Evolutionary conservation across 164 flowering plant genomes (phyloP).

Genomic region (Annona squamosa): DNA sequence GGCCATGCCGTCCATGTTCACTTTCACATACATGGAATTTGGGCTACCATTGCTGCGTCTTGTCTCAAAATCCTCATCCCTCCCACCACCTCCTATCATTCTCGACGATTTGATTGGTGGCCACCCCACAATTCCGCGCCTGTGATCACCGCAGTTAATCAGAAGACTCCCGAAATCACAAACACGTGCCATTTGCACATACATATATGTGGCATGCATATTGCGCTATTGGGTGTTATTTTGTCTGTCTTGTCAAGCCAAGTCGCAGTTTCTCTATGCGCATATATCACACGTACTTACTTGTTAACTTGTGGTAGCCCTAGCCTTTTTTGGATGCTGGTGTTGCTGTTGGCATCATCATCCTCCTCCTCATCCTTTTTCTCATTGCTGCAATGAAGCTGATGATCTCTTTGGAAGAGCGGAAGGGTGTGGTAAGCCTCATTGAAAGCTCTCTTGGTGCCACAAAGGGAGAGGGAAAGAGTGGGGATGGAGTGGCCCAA

Average conservation of each 20-base stretch:
- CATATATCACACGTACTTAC: conserved; percentile 10
- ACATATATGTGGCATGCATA: background rate
- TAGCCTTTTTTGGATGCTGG: background rate
- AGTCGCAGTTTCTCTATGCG: background rate
- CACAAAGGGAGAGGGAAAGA: background rate
- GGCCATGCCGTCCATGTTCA: conserved; percentile 62
- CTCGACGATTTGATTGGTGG: conserved; percentile 44
- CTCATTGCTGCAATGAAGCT: background rate
- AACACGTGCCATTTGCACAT: background rate
- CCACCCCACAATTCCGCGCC: conserved; percentile 34
- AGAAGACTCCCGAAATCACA: background rate
- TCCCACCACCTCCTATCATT: conserved; percentile 14
- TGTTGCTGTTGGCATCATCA: conserved; percentile 3
- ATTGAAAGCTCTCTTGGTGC: conserved; percentile 16
- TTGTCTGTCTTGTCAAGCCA: too few relatives aligned
- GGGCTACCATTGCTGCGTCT: background rate
- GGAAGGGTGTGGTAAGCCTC: conserved; percentile 23
- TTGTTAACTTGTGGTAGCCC: conserved; percentile 9
- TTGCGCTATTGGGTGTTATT: conserved; percentile 4
- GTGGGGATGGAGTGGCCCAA: background rate
- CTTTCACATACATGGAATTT: conserved; percentile 46
- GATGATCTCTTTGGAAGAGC: conserved; percentile 8
- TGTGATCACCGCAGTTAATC: background rate
- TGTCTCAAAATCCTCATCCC: background rate
- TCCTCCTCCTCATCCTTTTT: conserved; percentile 10